Evolutionary conservation across 2,329 filamentous ascomycete genomes (phyloP), one percentile per base, ranked within the genome.

Genomic region (Clarireedia sp.): DNA sequence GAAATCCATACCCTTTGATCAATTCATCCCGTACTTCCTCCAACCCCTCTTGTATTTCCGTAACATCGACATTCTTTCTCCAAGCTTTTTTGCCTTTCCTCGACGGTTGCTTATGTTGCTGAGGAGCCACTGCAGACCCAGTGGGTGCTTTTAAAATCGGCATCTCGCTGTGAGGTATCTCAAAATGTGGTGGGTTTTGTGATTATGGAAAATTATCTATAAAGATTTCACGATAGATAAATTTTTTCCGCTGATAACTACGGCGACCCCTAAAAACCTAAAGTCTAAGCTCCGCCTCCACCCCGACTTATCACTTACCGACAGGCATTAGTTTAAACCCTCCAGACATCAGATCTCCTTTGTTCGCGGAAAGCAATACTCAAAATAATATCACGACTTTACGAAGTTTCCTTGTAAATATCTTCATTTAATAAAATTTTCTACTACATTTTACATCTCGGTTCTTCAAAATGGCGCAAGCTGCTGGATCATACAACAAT

Each of bases 61-160:
- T 86, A 59, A 97, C 82, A 73, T 99, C 90, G 71, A 99, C 90
- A 74, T 99, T 96, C 72, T 97, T 99, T 68, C 94, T 82, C 94
- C 94, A 99, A 33, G 94, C 92, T 75, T 95, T 97, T 74, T 97
- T 97, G 66, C 95, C 94, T 71, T 99, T 99, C 69, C 94, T 81
- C 5, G 92, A 97, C 24, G 90, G 83, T 72, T 99, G 94, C 61
- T 82, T 90, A 73, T 86, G 84, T 63, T 95, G 89, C 60, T 85
- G 83, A 10, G 90, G 91, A 17, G 89, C 86, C 37, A 78, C 73
- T 12, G 73, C 72, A 37, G 78, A 73, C 57, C 73, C 78, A 41
- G 75, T 56, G 21, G 60, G 63, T 47, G 63, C 62, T 50, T 65
- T 68, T 17, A 68, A 57, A 41, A 70, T 62, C 26, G 67, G 65